Evolutionary conservation across 495 filamentous ascomycete genomes (phyloP), one percentile per base, ranked within the genome.

Genomic region (Penicillium nucicola): DNA sequence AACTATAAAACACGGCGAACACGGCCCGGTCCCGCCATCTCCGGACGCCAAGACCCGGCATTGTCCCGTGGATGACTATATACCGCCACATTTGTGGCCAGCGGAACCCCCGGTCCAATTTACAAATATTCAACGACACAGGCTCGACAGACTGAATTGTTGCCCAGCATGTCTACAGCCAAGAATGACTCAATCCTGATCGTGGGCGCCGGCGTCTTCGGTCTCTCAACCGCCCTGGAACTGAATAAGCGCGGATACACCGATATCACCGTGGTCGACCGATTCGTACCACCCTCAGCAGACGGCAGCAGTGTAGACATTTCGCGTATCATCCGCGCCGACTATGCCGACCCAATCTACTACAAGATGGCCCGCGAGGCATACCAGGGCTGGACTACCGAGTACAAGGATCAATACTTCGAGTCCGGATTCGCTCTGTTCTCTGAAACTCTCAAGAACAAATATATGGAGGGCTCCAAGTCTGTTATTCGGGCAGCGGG

Each of bases 281-380:
- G 83, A 22, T 77, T 72, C 15, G 52, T 66, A 58, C 80, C 22
- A 64, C 84, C 84, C 8, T 66, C 48, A 17, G 75, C 74, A 15
- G 78, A 87, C 52, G 77, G 77, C 49, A 72, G 81, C 45, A 82
- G 77, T 46, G 75, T 84, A 48, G 85, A 87, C 69, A 77, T 77
- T 19, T 86, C 84, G 10, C 80, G 84, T 39, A 81, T 87, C 51
- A 77, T 92, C 52, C 76, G 88, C 33, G 67, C 85, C 36, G 87
- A 91, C 68, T 91, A 91, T 67, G 72, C 77, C 5, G 81, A 89
- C 60, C 69, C 77, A 3, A 74, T 76, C 4, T 92, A 92, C 60
- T 76, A 82, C 15, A 53, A 72, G 12, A 81, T 93, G 48, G 83
- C 77, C 20, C 67, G 76, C 3, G 69, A 80, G 25, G 87, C 86